A percentile compares a stretch with the other conserved stretches of the same genome.
phyloP scores from a whole-genome alignment of 106 monocot species.

The Triglochin maritima region DNA sequence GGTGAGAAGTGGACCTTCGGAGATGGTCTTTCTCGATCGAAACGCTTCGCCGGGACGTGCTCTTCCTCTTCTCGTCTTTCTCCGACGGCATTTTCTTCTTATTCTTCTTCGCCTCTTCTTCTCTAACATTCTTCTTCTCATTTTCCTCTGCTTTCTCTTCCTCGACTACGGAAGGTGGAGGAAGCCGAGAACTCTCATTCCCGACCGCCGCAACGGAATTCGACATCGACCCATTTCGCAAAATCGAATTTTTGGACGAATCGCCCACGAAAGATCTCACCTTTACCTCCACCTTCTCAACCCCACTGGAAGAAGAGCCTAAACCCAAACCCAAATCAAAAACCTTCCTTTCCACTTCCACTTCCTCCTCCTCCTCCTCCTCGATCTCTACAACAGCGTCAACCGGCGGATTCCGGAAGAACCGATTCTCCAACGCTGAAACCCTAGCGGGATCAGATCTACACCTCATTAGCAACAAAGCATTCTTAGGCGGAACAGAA shows the following conservation, averaged over 20 bases:
- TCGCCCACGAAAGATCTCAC: not conserved
- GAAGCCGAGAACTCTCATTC: not conserved
- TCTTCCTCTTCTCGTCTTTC: slow-evolving; percentile 2
- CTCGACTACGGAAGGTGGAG: not conserved
- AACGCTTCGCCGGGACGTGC: slow-evolving; percentile 11
- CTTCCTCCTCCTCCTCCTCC: slow-evolving; percentile 4
- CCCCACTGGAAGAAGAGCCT: no score
- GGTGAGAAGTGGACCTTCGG: slow-evolving; percentile 11
- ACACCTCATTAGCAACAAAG: slow-evolving; percentile 87
- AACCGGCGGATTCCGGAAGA: slow-evolving; percentile 49
- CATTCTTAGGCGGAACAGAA: slow-evolving; percentile 82
- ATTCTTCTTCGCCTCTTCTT: not conserved
- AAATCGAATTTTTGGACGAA: not conserved
- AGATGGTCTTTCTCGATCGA: slow-evolving; percentile 25
- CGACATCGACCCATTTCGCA: slow-evolving; percentile 6
- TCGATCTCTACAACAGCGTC: not conserved
- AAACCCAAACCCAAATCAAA: no score
- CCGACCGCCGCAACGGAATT: not conserved
- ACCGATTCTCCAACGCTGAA: slow-evolving; percentile 57
- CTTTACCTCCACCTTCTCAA: not conserved
- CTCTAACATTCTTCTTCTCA: not conserved
- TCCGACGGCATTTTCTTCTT: not conserved
- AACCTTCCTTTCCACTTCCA: not conserved
- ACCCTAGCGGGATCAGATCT: slow-evolving; percentile 88
- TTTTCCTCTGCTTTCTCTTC: not conserved